These are phyloP conservation scores for Helianthus tuberosus DNA, from an alignment of 129 eudicot genomes.

Conservation along the genomic window DNA sequence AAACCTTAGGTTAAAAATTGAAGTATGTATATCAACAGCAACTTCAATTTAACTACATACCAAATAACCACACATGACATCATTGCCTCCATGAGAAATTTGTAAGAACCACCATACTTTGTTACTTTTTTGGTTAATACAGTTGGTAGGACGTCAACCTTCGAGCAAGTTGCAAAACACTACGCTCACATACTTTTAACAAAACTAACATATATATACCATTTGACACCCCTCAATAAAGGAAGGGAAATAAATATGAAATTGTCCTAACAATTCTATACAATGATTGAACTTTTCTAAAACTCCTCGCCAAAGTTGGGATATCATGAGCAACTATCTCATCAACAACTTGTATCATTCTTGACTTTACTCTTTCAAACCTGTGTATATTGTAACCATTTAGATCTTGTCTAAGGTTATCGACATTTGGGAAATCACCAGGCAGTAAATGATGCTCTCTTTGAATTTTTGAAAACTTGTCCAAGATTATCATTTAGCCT, in stretches of 20 bases:
- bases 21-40: background rate
- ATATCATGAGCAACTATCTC: too few relatives aligned
- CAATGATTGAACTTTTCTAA: too few relatives aligned
- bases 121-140: conserved; percentile 3
- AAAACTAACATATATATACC: conserved; percentile 11
- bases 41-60: background rate
- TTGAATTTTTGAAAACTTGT: too few relatives aligned
- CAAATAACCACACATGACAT: conserved; percentile 7
- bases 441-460: too few relatives aligned
- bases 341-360: too few relatives aligned
- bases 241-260: conserved; percentile 3
- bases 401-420: too few relatives aligned
- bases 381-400: too few relatives aligned
- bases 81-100: background rate
- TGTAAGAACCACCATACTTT: background rate
- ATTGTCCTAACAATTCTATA: background rate
- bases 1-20: background rate
- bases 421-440: too few relatives aligned
- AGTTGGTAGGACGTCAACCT: conserved; percentile 24
- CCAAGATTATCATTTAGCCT: too few relatives aligned
- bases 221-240: conserved; percentile 17
- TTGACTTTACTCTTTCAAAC: too few relatives aligned
- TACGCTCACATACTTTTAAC: conserved; percentile 9
- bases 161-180: background rate
- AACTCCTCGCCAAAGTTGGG: too few relatives aligned